phyloP scores from a whole-genome alignment of 176 grass and related monocot species.

The Tuctoria greenei region DNA sequence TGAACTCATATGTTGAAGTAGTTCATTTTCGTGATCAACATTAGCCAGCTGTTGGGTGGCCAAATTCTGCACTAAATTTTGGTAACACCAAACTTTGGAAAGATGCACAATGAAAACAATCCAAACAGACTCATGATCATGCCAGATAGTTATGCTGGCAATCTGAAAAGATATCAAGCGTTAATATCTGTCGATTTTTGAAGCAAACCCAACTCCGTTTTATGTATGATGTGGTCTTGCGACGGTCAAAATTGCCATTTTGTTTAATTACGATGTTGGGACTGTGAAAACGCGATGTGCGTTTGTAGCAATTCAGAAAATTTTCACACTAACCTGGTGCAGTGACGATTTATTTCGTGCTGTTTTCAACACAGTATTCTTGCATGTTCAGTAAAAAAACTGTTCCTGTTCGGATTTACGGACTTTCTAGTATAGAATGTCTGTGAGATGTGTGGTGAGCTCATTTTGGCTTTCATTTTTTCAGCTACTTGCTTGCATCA shows the following conservation, averaged over 20 bases:
- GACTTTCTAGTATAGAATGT: not conserved
- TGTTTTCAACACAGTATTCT: not conserved
- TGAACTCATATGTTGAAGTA: too few relatives aligned
- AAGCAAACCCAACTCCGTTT: not conserved
- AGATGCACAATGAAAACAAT: too few relatives aligned
- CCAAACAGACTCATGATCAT: too few relatives aligned
- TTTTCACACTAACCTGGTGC: not conserved
- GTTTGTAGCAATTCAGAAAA: not conserved
- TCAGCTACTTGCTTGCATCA: slow-evolving; percentile 88
- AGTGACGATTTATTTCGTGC: not conserved
- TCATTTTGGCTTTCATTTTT: slow-evolving; percentile 28
- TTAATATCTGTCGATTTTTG: not conserved
- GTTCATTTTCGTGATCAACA: too few relatives aligned
- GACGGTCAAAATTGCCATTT: not conserved
- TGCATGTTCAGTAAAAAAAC: too few relatives aligned
- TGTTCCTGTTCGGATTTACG: not conserved
- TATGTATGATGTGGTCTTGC: not conserved
- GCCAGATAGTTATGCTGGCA: too few relatives aligned
- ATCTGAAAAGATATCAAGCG: not conserved
- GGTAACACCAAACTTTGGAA: too few relatives aligned
- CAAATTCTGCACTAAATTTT: too few relatives aligned
- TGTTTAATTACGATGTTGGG: not conserved
- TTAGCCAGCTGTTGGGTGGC: too few relatives aligned
- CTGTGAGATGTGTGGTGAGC: not conserved
- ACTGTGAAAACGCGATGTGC: not conserved